Conservation (phyloP, 352 stramenopile genomes). For the Pythium angustatum region DNA sequence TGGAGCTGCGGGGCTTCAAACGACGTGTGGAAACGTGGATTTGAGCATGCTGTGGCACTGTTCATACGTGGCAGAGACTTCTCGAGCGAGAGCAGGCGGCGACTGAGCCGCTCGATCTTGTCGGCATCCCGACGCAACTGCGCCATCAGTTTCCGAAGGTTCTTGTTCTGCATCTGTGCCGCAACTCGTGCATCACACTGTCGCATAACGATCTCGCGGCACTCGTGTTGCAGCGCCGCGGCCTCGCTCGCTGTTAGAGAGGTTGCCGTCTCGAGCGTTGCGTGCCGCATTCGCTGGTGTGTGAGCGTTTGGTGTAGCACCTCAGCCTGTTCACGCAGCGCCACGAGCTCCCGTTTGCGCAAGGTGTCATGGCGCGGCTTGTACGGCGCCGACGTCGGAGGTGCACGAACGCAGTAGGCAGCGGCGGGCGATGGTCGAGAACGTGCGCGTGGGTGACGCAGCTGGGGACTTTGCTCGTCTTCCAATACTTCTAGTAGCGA, state of each 20-base stretch:
- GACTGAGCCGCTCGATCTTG: neutral
- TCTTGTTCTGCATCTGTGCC: conserved; percentile 1
- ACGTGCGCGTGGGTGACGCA: neutral
- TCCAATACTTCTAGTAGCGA: conserved; percentile 7
- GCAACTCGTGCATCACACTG: neutral
- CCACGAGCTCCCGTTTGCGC: conserved; percentile 1
- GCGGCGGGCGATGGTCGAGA: too few species aligned
- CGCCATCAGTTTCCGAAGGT: neutral
- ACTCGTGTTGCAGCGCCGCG: neutral
- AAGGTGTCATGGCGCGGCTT: neutral
- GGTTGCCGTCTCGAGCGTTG: neutral
- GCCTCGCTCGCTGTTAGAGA: neutral
- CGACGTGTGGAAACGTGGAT: neutral
- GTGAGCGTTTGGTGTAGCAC: neutral
- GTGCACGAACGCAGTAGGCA: too few species aligned
- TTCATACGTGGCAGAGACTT: neutral
- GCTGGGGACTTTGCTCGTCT: too few species aligned
- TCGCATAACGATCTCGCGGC: conserved; percentile 1
- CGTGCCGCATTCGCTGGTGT: neutral
- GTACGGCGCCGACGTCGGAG: neutral
- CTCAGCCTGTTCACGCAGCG: conserved; percentile 1
- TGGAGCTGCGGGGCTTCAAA: neutral
- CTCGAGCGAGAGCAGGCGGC: neutral
- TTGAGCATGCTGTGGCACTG: too few species aligned
- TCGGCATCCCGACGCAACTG: neutral